Evolutionary conservation across 2,329 filamentous ascomycete species (phyloP).

Genomic region (Calycina herbarum): DNA sequence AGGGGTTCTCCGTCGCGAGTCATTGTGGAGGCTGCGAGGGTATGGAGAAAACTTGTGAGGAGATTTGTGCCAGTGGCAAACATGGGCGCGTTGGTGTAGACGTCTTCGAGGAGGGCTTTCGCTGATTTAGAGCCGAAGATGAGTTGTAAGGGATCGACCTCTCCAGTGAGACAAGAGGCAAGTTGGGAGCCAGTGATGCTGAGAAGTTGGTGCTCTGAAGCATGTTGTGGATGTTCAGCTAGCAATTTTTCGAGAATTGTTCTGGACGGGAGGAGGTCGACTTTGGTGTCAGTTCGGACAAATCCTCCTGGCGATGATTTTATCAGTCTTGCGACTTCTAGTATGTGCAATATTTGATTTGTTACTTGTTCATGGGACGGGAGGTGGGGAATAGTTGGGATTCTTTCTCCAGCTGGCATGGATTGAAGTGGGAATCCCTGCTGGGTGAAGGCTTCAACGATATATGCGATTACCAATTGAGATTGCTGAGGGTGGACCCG

Average conservation of each 20-base stretch:
- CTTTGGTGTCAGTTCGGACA: constrained; percentile 19
- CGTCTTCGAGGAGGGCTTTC: constrained; percentile 26
- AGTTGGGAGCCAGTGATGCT: constrained; percentile 23
- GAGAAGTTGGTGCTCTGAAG: constrained; percentile 26
- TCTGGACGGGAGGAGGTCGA: constrained; percentile 17
- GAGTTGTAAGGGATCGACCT: constrained; percentile 26
- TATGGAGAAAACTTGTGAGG: constrained; percentile 18
- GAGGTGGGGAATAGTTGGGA: constrained; percentile 28
- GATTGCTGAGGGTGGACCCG: constrained; percentile 35
- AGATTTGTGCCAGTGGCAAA: constrained; percentile 13
- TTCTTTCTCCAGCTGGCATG: constrained; percentile 24
- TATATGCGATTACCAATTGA: constrained; percentile 38
- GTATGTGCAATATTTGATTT: constrained; percentile 31
- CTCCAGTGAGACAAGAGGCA: constrained; percentile 27
- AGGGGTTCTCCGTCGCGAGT: constrained; percentile 19
- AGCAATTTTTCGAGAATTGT: constrained; percentile 32
- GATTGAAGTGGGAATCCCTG: constrained; percentile 34
- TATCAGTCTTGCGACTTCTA: constrained; percentile 31
- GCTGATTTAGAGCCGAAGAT: constrained; percentile 28
- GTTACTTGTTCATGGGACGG: constrained; percentile 35
- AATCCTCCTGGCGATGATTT: constrained; percentile 9
- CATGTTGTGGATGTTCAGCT: constrained; percentile 37
- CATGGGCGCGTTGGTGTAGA: constrained; percentile 32
- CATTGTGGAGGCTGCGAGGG: constrained; percentile 8
- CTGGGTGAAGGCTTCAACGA: constrained; percentile 36